These are phyloP conservation scores for Botrytis cinerea DNA, from an alignment of 2,329 filamentous ascomycete species.

Conservation along the genomic window DNA sequence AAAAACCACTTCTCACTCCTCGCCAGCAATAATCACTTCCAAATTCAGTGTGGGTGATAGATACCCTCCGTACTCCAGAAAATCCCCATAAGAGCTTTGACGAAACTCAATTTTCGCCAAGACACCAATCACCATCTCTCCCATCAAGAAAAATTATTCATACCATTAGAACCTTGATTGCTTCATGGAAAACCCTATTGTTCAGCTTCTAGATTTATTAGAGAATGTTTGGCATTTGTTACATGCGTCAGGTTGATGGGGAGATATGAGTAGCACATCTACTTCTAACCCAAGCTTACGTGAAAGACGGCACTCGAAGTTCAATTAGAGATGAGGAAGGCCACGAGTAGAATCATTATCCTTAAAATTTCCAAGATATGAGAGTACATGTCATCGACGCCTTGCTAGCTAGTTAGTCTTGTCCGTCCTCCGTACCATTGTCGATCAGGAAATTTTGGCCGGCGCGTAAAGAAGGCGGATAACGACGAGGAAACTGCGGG, in stretches of 20 bases:
- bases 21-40: not conserved
- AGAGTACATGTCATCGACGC: not conserved
- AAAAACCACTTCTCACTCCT: not conserved
- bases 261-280: not conserved
- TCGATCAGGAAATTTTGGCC: not conserved
- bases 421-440: not conserved
- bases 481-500: not conserved
- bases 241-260: not conserved
- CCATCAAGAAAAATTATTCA: not conserved
- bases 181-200: not conserved
- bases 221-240: not conserved
- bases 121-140: not conserved
- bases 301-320: not conserved
- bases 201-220: not conserved
- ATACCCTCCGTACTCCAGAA: constrained; percentile 3
- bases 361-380: not conserved
- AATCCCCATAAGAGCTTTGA: constrained; percentile 11
- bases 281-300: not conserved
- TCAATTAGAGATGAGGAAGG: not conserved
- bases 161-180: not conserved
- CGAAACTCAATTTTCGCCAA: constrained; percentile 7
- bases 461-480: not conserved
- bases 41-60: not conserved
- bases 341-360: not conserved
- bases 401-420: not conserved